Evolutionary conservation across 345 rosid genomes (phyloP), one percentile per base, ranked within the genome.

Genomic region (Citrus unshiu): DNA sequence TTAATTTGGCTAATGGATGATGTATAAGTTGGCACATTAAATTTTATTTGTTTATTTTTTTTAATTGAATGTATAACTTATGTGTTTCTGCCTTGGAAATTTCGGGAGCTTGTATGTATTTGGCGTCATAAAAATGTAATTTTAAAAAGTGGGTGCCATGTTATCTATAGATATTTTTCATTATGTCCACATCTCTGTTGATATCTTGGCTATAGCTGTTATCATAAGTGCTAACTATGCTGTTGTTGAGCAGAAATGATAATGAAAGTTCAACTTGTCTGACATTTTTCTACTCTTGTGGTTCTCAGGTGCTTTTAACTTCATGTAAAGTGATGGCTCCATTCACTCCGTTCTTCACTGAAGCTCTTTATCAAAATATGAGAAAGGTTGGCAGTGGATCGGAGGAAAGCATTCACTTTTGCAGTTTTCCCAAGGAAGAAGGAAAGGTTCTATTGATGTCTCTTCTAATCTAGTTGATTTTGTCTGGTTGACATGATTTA

Each of bases 311-410:
- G 81, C 97, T 97, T 85, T 83, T 93, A 40, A 94, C 97, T 72
- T 88, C 98, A 49, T 94, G 99, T 82, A 93, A 93, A 86, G 99
- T 93, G 82, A 97, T 97, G 99, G 88, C 98, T 61, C 93, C 98
- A 66, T 93, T 97, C 82, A 97, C 99, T n/a, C 99, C 99, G 7
- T 97, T 97, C 89, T 97, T 97, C 79, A 92, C 98, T 9, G 99
- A 97, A 83, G 89, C 87, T 68, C 90, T 97, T 54, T 97, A 94
- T 83, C 99, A 97, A 82, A 97, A 97, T 86, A 79, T 97, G 93
- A 85, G 98, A 65, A 97, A 92, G 90, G 98, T 84, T 58, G 78
- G 84, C 74, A 57, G 84, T 72, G 91, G 89, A 66, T 86, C 93
- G 9, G 98, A 93, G 84, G 97, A 97, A 83, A 93, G 97, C 80